Evolutionary conservation across 192 early-diverging fungal species (phyloP), one percentile per base, ranked within the genome.

Genomic region (Podila epicladia): DNA sequence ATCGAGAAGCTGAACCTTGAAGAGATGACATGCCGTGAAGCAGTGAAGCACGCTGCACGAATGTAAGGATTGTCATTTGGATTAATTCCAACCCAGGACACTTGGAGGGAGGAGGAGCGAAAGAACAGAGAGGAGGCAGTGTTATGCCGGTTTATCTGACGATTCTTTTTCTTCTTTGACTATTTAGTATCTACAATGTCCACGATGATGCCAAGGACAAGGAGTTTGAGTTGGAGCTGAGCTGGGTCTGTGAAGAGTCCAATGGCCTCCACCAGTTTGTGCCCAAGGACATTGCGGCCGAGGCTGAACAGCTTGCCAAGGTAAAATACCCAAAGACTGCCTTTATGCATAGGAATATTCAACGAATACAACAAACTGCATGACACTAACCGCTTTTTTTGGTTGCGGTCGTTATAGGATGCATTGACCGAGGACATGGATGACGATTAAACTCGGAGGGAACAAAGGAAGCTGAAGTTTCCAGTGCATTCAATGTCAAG

Each of bases 171-270:
- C 13, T 45, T 45, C 8, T 45, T 45, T 45, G 13, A 17, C 13
- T 2, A 9, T 12, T 41, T 84, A 96, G 95, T 69, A 97, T 99
- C 67, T 94, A 99, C 82, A 87, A 92, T 45, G 95, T 94, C 49
- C 96, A 98, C 74, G 98, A 98, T 82, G 96, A 98, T 35, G 90
- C 94, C 62, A 99, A 99, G 84, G 98, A 99, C 86, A 98, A 98
- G 87, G 94, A 96, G 67, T 99, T 98, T 92, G 97, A 99, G 85
- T 91, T 99, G 28, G 98, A 99, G 84, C 85, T 98, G 66, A 97
- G 93, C 84, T 99, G 98, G 98, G 87, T 99, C 63, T 95, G 94
- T 69, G 90, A 86, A 29, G 94, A 96, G 66, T 93, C 95, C 28
- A 90, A 89, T 24, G 87, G 87, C 12, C 80, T 90, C 57, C 97